Conservation (phyloP, 2,329 filamentous ascomycete species). For the Fusarium scirpi region DNA sequence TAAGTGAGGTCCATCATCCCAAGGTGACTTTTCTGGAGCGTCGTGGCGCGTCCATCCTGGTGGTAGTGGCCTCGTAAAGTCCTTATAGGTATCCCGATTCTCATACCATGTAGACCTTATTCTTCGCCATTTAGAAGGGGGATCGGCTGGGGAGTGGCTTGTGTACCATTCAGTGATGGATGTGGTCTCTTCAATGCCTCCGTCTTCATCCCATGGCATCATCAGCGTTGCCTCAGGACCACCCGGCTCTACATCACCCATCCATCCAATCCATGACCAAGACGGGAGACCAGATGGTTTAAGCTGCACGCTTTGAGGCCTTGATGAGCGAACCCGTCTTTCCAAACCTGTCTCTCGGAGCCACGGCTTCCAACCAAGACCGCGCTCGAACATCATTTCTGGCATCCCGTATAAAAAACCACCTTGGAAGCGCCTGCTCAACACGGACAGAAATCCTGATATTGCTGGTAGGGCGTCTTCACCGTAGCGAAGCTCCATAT, state of each 20-base stretch:
- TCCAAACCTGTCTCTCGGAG: neutral
- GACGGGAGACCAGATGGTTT: slow-evolving; percentile 5
- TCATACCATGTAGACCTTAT: slow-evolving; percentile 13
- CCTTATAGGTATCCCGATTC: slow-evolving; percentile 8
- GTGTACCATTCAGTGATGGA: slow-evolving; percentile 19
- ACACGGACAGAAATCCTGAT: neutral
- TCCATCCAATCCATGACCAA: slow-evolving; percentile 30
- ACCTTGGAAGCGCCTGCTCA: slow-evolving; percentile 7
- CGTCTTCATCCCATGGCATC: fast-evolving
- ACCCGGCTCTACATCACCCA: neutral
- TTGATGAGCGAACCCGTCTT: neutral
- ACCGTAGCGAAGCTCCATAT: neutral
- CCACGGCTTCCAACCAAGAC: neutral
- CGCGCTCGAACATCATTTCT: slow-evolving; percentile 19
- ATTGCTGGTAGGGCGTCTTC: slow-evolving; percentile 20
- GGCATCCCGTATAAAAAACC: slow-evolving; percentile 20
- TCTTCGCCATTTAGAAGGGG: neutral
- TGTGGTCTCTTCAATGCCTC: slow-evolving; percentile 4
- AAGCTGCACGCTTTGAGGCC: neutral
- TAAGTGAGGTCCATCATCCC: neutral
- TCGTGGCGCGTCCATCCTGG: slow-evolving; percentile 16
- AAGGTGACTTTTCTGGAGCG: neutral
- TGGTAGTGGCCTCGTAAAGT: neutral
- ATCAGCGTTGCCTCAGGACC: neutral
- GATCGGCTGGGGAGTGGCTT: neutral